Conservation (phyloP, 1,284 basidiomycete genomes). For the Porodaedalea pini region DNA sequence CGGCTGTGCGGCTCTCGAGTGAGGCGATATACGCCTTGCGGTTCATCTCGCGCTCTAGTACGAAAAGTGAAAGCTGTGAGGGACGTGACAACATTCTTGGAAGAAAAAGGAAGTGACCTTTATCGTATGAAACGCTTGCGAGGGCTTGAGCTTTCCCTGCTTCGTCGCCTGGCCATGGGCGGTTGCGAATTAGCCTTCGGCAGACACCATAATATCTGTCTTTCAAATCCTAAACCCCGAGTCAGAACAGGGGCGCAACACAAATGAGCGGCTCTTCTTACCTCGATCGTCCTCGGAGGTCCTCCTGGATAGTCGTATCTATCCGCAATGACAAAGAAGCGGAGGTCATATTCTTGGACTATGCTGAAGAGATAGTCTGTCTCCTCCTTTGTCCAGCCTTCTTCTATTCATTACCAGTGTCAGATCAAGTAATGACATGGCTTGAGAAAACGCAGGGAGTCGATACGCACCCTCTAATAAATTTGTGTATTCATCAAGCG, state of each 20-base stretch:
- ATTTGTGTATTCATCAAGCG: constrained; percentile 86
- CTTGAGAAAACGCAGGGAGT: background rate
- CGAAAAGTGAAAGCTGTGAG: background rate
- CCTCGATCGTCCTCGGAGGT: constrained; percentile 64
- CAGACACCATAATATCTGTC: constrained; percentile 93
- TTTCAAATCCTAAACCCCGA: constrained; percentile 76
- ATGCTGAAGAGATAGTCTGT: constrained; percentile 90
- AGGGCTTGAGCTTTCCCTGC: constrained; percentile 62
- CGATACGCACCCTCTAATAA: constrained; percentile 61
- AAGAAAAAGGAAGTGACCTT: constrained; percentile 50
- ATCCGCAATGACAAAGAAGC: constrained; percentile 91
- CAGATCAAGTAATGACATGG: background rate
- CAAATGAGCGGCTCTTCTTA: constrained; percentile 28
- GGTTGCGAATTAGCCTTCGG: constrained; percentile 79
- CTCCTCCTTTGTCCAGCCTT: constrained; percentile 90
- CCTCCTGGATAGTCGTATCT: constrained; percentile 75
- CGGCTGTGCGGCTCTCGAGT: constrained; percentile 81
- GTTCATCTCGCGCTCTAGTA: constrained; percentile 77
- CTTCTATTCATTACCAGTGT: constrained; percentile 50
- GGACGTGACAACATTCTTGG: constrained; percentile 6
- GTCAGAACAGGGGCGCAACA: background rate
- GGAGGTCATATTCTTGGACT: constrained; percentile 79
- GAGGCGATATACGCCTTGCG: constrained; percentile 87
- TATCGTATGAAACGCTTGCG: constrained; percentile 79
- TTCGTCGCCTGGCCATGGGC: constrained; percentile 82